Base-by-base conservation (phyloP, 371 early-diverging fungal species). In the Vittaforma corneae region DNA sequence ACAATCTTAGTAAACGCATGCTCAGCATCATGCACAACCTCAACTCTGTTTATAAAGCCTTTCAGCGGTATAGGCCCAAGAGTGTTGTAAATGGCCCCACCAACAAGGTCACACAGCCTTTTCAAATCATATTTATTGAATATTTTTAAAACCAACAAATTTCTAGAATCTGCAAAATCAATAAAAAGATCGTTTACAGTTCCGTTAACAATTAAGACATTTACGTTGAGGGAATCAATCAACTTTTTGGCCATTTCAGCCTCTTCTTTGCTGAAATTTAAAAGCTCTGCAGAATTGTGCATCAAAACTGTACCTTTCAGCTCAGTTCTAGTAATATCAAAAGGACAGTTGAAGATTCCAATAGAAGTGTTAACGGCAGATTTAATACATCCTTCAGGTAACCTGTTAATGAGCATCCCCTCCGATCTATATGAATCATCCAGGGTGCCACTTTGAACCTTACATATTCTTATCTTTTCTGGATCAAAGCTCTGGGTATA, bases 281-380 rank as follows among this genome's bases (percentile, higher is more conserved):
- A 82, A 88, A 97, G 88, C 75, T 95, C 96, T 61, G 86, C 82
- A 57, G 95, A 94, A 74, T 87, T 92, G 70, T 89, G 87, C 73
- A 97, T 86, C 74, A 94, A 82, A 38, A 97, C 93, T 2, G 95
- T 94, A 45, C 96, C 96, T 83, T 97, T 97, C 59, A 96, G 94
- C 77, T 97, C 97, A 29, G 95, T 92, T 76, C 90, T 86, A 18
- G 87, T 81, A 64, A 92, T 86, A 73, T 93, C 96, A 61, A 97
- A 81, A 9, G 91, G 87, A 77, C 93, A 93, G 38, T 91, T 87
- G 80, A 89, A 97, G 60, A 97, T 86, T 38, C 93, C 95, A 45
- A 92, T 84, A 82, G 90, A 91, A 14, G 68, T 45, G 2, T 73
- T 67, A 26, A 37, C 29, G 5, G 60, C 50, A n/a, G 11, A 16